Base-by-base conservation (phyloP, 2,329 filamentous ascomycete species). In the Raffaelea arxii region DNA sequence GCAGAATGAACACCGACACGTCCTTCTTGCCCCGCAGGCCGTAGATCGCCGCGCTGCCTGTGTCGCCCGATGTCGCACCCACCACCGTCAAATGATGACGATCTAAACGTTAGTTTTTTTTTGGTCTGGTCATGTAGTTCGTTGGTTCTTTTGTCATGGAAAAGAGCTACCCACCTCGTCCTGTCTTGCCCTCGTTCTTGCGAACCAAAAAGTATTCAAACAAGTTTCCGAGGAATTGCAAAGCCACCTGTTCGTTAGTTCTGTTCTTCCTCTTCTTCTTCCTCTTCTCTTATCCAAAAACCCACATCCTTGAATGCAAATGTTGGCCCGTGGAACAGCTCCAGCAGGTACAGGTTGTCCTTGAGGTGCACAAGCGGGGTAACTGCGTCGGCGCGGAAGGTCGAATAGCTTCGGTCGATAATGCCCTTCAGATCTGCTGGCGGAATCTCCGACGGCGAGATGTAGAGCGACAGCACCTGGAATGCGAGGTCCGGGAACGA, bases 161-260 rank as follows among this genome's bases (percentile, higher is more conserved):
- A n/a, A n/a, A n/a, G 4, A 36, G 14, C 62, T 14, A 43, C 49
- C 4, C 65, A 67, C 71, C 71, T 56, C 63, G 64, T 9, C 80
- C 80, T 24, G 71, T 69, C 69, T 85, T 87, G 54, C 77, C 78
- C 60, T 77, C 59, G 55, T 92, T 92, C 63, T 78, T 80, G 55
- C 86, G 72, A 5, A 82, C 75, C 12, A 92, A 71, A 63, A 92
- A 91, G 64, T 91, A 92, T 65, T 94, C 86, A 55, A 94, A 97
- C 3, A 98, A 72, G 59, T 98, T 97, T n/a, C 92, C 92, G 2
- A 98, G 70, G 60, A 96, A 92, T 58, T 97, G 91, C 51, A 97
- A 71, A 16, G 90, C 90, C 2, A 44, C 57, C 60, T 54, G 22
- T 19, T 14, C 16, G 25, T 14, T 12, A 42, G 10, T 18, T 39